A percentile compares a stretch with the other conserved stretches of the same genome.
Evolutionary conservation across 192 early-diverging fungal genomes (phyloP).

Genomic region (Coemansia sp.): DNA sequence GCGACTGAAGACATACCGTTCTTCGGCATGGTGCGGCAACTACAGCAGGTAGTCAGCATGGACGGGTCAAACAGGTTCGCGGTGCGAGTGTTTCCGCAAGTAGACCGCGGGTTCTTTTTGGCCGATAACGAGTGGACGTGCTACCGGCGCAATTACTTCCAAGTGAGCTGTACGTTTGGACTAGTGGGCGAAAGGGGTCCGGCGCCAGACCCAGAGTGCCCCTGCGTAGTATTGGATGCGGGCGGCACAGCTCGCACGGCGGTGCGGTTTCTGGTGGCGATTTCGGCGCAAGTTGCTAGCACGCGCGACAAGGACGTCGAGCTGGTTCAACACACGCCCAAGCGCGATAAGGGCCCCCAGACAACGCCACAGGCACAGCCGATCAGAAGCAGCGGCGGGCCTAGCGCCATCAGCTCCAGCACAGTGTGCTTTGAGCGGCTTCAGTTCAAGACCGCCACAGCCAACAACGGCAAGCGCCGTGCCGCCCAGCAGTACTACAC

Average conservation of each 20-base stretch:
- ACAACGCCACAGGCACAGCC: constrained; percentile 67
- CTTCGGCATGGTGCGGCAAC: constrained; percentile 70
- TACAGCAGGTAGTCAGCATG: constrained; percentile 67
- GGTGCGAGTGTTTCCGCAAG: constrained; percentile 71
- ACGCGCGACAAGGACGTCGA: constrained; percentile 75
- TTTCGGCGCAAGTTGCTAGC: constrained; percentile 74
- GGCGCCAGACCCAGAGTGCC: constrained; percentile 58
- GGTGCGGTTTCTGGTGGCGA: constrained; percentile 73
- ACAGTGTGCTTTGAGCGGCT: constrained; percentile 88
- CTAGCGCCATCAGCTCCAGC: constrained; percentile 42
- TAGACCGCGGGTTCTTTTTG: constrained; percentile 94
- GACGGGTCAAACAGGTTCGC: constrained; percentile 65
- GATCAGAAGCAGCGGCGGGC: constrained; percentile 60
- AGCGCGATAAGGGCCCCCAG: constrained; percentile 94
- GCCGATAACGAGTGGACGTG: constrained; percentile 92
- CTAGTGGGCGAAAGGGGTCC: constrained; percentile 45
- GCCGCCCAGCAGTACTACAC: constrained; percentile 96
- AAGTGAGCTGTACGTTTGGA: constrained; percentile 62
- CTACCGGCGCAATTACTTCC: constrained; percentile 95
- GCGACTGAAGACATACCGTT: constrained; percentile 52
- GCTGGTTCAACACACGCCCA: constrained; percentile 85
- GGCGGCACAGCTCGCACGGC: constrained; percentile 56
- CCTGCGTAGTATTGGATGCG: constrained; percentile 71
- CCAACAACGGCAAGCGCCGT: constrained; percentile 92
- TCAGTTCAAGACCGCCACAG: constrained; percentile 97